Percentiles rank a stretch among this genome's conserved stretches.
phyloP scores from a whole-genome alignment of 495 filamentous ascomycete genomes.

The Tuber indicum region DNA sequence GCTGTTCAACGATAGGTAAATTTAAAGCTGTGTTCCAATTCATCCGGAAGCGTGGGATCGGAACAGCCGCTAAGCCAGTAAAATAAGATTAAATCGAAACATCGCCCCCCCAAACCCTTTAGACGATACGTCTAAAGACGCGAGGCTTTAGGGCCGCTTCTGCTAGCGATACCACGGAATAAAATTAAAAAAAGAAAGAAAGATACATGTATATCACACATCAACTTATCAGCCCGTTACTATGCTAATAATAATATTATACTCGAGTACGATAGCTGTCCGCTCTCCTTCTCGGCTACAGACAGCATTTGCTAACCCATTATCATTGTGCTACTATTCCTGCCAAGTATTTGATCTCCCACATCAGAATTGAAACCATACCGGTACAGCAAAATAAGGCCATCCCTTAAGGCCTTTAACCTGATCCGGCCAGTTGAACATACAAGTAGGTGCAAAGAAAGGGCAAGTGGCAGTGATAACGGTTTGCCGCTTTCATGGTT shows the following conservation, averaged over 20 bases:
- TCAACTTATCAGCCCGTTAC: background rate
- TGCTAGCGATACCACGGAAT: background rate
- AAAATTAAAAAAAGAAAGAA: background rate
- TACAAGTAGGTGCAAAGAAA: background rate
- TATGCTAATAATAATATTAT: background rate
- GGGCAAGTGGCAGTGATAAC: background rate
- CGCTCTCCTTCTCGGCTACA: background rate
- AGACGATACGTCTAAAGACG: background rate
- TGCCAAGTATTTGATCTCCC: constrained; percentile 1
- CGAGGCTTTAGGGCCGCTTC: background rate
- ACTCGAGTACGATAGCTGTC: background rate
- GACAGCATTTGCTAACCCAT: background rate
- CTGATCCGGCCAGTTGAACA: background rate
- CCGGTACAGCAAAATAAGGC: background rate
- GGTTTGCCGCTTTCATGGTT: background rate
- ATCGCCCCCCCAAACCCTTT: background rate
- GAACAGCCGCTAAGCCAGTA: background rate
- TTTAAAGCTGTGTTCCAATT: background rate
- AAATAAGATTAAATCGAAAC: constrained; percentile 1
- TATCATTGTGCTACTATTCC: background rate
- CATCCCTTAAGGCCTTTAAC: background rate
- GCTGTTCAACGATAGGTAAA: background rate
- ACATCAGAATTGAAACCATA: background rate
- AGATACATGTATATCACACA: background rate
- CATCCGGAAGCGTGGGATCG: constrained; percentile 5